These are phyloP conservation scores for Hemileccinum impolitum DNA, from an alignment of 768 basidiomycete genomes.

Conservation along the genomic window DNA sequence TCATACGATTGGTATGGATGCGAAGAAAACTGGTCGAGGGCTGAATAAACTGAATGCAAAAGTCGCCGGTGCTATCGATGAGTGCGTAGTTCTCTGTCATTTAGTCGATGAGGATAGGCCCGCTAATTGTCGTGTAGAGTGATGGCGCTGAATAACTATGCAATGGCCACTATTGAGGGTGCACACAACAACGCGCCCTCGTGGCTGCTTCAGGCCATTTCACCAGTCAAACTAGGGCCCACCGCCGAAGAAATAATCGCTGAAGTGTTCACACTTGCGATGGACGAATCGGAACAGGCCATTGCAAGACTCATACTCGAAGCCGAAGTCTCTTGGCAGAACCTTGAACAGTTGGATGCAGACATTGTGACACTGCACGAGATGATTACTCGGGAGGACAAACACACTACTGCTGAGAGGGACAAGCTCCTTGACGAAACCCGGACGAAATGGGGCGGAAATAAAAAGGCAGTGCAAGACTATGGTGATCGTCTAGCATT, in stretches of 20 bases:
- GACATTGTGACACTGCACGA: constrained; percentile 55
- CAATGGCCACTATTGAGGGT: constrained; percentile 51
- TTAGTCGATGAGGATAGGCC: not conserved
- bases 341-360: constrained; percentile 63
- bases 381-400: constrained; percentile 54
- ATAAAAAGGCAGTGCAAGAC: constrained; percentile 45
- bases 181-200: constrained; percentile 29
- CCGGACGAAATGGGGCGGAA: constrained; percentile 69
- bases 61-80: constrained; percentile 73
- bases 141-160: constrained; percentile 72
- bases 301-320: constrained; percentile 63
- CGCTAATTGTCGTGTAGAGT: constrained; percentile 41
- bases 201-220: constrained; percentile 33
- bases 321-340: constrained; percentile 52
- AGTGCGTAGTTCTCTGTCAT: constrained; percentile 38
- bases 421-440: constrained; percentile 58
- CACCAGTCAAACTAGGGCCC: constrained; percentile 36
- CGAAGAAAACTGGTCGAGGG: constrained; percentile 55
- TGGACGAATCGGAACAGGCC: constrained; percentile 52
- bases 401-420: constrained; percentile 40
- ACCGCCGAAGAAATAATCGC: constrained; percentile 45
- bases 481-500: constrained; percentile 51
- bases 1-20: constrained; percentile 53
- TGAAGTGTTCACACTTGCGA: constrained; percentile 57
- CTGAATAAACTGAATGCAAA: constrained; percentile 62